Conservation (phyloP, 2,329 filamentous ascomycete species). For the Fusarium luffae region DNA sequence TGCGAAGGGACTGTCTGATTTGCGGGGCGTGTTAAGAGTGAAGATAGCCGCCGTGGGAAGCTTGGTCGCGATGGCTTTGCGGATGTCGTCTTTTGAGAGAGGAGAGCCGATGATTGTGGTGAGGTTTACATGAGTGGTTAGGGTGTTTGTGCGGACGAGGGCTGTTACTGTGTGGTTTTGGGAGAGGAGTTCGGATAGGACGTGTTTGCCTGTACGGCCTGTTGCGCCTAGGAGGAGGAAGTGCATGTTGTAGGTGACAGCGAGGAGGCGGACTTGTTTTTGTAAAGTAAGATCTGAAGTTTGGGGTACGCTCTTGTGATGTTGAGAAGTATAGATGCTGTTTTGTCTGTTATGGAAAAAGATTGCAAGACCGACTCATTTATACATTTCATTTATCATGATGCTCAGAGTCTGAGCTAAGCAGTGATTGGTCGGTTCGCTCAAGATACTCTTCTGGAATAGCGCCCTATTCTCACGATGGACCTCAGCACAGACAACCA, state of each 20-base stretch:
- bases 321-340: no score
- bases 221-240: slow-evolving; percentile 57
- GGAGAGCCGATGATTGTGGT: slow-evolving; percentile 51
- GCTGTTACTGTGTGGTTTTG: slow-evolving; percentile 54
- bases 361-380: not conserved
- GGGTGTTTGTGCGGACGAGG: slow-evolving; percentile 50
- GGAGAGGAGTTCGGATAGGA: slow-evolving; percentile 53
- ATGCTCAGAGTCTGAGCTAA: not conserved
- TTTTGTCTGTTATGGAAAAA: no score
- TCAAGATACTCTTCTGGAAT: slow-evolving; percentile 12
- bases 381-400: slow-evolving; percentile 9
- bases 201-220: slow-evolving; percentile 56
- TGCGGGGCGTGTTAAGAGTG: slow-evolving; percentile 54
- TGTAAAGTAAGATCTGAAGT: no score
- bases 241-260: slow-evolving; percentile 45
- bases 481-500: not conserved
- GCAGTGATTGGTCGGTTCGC: slow-evolving; percentile 35
- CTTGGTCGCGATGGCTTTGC: slow-evolving; percentile 38
- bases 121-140: no score
- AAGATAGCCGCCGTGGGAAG: slow-evolving; percentile 51
- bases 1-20: slow-evolving; percentile 55
- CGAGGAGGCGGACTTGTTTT: no score
- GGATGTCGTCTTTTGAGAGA: slow-evolving; percentile 50
- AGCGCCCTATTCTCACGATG: not conserved
- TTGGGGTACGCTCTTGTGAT: no score